Base-by-base conservation (phyloP, 495 filamentous ascomycete species). In the Staphylotrichum longicolle region DNA sequence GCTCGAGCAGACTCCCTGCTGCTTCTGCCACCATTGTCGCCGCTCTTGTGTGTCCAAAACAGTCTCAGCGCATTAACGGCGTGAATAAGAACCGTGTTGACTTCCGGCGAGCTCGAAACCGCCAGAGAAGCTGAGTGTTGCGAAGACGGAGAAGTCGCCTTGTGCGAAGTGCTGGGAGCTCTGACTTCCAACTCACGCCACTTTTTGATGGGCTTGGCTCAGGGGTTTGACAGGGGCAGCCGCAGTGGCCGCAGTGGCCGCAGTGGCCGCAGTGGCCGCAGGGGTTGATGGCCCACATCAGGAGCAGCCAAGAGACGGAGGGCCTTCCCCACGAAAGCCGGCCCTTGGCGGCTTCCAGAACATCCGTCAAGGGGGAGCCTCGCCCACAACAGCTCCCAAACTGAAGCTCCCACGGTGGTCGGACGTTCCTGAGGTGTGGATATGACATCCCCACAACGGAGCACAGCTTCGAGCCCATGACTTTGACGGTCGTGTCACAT, bases 1-100 rank as follows among this genome's bases (percentile, higher is more conserved):
- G 67, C 57, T 60, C 49, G 5, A 67, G 54, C 58, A 69, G 30
- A 39, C 57, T 62, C 32, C 34, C 39, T 0, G 42, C 57, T 11
- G 46, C 50, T 39, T 68, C 58, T 49, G 56, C 39, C 41, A 57
- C 35, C 59, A 61, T 52, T 61, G n/a, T 65, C 44, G 62, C 39
- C 35, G 35, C 44, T 52, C 6, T 59, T 32, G 33, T 0, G 1
- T 52, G 41, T 33, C 42, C 15, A n/a, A 11, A 14, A 46, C 7
- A 20, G n/a, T 34, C 57, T 61, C 45, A 62, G 6, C 20, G 30
- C 37, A 55, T 54, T 12, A 11, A 4, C 1, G 30, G 1, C 35
- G 45, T 40, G 55, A 40, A 7, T n/a, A 34, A 27, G 47, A 5
- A 33, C 32, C 33, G n/a, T 6, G 4, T 48, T 59, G 34, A 37